Base-by-base conservation (phyloP, 345 rosid species). In the Odontarrhena argentea region DNA sequence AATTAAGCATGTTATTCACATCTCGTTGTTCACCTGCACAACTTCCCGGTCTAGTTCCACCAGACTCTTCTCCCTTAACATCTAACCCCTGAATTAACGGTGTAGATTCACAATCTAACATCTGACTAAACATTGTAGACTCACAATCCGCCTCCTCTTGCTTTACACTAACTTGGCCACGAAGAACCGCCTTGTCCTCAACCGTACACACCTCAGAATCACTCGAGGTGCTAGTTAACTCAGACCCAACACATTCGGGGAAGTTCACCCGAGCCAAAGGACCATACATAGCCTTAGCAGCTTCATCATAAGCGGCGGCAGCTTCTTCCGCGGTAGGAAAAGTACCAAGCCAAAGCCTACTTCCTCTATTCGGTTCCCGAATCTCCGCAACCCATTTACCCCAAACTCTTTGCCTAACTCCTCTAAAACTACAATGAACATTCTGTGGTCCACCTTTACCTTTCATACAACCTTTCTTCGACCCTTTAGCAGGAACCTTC, bases 361-460 rank as follows among this genome's bases (percentile, higher is more conserved):
- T 80, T 32, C 87, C 87, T 52, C 81, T 67, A 6, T 83, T 78
- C 0, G 98, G 98, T 34, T 89, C 89, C 8, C 98, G 70, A 49
- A 92, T 92, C 78, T 89, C 97, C 0, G 98, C 90, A 46, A 88
- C 96, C 96, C 98, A 92, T 75, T 87, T 89, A 5, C 97, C 97
- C 97, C 97, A 91, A n/a, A 86, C 67, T 71, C 98, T 82, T 75
- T 92, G 98, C 70, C 98, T 81, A 35, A 89, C 96, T 1, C 98
- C 98, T 67, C 98, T 74, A 47, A 79, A 92, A 11, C 57, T 77
- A 50, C 86, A 88, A 1, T 25, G 32, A 2, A 78, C 62, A 41
- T 91, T 91, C 63, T 91, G 86, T 0, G 97, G 96, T 2, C 98
- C 96, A 14, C 96, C 96, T 78, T 92, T 92, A 28, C 98, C 98